A percentile compares a stretch with the other conserved stretches of the same genome.
Conservation (phyloP, 202 grass and related monocot species). For the Carex arenaria region DNA sequence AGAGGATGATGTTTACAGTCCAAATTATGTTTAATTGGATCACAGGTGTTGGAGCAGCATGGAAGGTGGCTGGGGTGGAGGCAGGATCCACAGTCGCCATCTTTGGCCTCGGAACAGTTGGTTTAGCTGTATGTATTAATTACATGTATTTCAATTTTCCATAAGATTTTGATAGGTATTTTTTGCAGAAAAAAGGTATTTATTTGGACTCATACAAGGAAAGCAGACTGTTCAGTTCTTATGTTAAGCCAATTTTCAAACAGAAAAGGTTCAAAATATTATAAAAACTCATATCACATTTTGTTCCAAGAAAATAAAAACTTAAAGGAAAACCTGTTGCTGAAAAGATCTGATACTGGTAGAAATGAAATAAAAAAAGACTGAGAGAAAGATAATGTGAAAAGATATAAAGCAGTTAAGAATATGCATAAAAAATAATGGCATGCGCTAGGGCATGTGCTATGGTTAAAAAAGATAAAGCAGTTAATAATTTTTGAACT, state of each 20-base stretch:
- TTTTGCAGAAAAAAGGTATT: neutral
- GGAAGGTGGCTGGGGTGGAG: constrained; percentile 51
- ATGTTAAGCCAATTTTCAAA: neutral
- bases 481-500: neutral
- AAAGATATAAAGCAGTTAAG: neutral
- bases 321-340: neutral
- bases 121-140: constrained; percentile 41
- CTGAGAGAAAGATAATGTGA: neutral
- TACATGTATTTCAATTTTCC: neutral
- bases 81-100: constrained; percentile 41
- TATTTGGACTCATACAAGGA: neutral
- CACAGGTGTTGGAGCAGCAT: constrained; percentile 61
- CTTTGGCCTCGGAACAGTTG: constrained; percentile 58
- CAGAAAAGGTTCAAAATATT: neutral
- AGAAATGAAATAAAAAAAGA: neutral
- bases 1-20: too few relatives aligned
- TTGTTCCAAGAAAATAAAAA: neutral
- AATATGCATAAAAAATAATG: neutral
- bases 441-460: neutral
- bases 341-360: neutral
- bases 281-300: neutral
- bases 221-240: neutral
- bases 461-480: too few relatives aligned
- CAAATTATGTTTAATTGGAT: neutral
- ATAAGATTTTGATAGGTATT: neutral